A percentile compares a stretch with the other conserved stretches of the same genome.
Conservation (phyloP, 1,284 basidiomycete genomes). For the Cystobasidium slooffiae region DNA sequence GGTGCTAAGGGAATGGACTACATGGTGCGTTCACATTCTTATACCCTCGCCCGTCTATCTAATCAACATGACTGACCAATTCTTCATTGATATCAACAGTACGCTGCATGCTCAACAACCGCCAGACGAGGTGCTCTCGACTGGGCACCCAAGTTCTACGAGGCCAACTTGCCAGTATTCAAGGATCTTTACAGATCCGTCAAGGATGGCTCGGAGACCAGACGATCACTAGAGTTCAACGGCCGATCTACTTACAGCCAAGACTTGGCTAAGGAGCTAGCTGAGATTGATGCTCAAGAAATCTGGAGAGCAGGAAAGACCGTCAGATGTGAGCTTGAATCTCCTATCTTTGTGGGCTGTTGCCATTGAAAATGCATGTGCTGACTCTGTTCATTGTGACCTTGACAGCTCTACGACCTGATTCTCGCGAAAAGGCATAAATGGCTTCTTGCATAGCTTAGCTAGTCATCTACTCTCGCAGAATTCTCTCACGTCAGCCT, state of each 20-base stretch:
- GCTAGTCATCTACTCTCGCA: not conserved
- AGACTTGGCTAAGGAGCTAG: slow-evolving; percentile 91
- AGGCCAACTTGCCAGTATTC: slow-evolving; percentile 90
- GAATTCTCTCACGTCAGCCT: not conserved
- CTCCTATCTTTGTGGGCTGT: not conserved
- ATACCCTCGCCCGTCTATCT: not conserved
- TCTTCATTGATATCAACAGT: not conserved
- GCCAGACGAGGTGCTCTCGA: slow-evolving; percentile 79
- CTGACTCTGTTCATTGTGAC: not conserved
- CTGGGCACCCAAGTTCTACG: slow-evolving; percentile 98
- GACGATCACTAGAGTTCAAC: slow-evolving; percentile 93
- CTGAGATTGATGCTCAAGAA: slow-evolving; percentile 94
- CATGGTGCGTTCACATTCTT: slow-evolving; percentile 65
- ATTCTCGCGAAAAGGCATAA: slow-evolving; percentile 25
- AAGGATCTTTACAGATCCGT: slow-evolving; percentile 94
- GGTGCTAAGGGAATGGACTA: slow-evolving; percentile 92
- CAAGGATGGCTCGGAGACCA: slow-evolving; percentile 91
- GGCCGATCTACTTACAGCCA: slow-evolving; percentile 88
- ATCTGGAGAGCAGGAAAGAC: slow-evolving; percentile 91
- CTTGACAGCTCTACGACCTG: slow-evolving; percentile 24
- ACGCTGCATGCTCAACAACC: slow-evolving; percentile 92
- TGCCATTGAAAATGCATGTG: not conserved
- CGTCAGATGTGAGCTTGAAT: slow-evolving; percentile 50
- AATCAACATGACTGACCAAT: not conserved
- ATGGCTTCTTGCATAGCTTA: not conserved